A percentile compares a stretch with the other conserved stretches of the same genome.
Conservation (phyloP, 306 rosid species). For the Neltuma alba region DNA sequence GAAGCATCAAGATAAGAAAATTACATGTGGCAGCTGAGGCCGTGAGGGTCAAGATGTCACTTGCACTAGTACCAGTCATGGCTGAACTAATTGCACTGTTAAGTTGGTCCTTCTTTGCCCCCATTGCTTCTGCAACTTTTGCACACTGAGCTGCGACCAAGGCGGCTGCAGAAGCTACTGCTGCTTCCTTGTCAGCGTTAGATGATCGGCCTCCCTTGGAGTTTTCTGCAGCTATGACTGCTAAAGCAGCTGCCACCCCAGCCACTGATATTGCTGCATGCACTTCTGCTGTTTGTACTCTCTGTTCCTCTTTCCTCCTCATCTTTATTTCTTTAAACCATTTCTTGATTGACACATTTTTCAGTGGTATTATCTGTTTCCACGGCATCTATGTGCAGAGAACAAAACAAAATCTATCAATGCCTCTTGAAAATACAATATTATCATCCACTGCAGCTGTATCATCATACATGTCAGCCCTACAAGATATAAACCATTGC, state of each 20-base stretch:
- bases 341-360: slow-evolving; percentile 77
- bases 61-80: slow-evolving; percentile 63
- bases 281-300: slow-evolving; percentile 83
- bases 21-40: slow-evolving; percentile 92
- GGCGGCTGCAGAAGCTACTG: slow-evolving; percentile 85
- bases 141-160: slow-evolving; percentile 91
- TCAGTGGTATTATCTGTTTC: slow-evolving; percentile 72
- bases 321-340: slow-evolving; percentile 82
- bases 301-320: slow-evolving; percentile 73
- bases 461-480: too few species aligned
- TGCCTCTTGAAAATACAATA: background rate
- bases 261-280: slow-evolving; percentile 95
- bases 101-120: slow-evolving; percentile 78
- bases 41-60: slow-evolving; percentile 81
- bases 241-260: slow-evolving; percentile 95
- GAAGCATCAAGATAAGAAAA: background rate
- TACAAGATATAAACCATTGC: too few species aligned
- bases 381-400: slow-evolving; percentile 66
- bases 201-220: slow-evolving; percentile 39
- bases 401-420: background rate
- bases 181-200: slow-evolving; percentile 61
- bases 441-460: background rate
- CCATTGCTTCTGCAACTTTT: slow-evolving; percentile 92
- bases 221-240: slow-evolving; percentile 76
- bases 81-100: slow-evolving; percentile 70